Evolutionary conservation across 2,329 filamentous ascomycete genomes (phyloP), one percentile per base, ranked within the genome.

Genomic region (Alternaria atra): DNA sequence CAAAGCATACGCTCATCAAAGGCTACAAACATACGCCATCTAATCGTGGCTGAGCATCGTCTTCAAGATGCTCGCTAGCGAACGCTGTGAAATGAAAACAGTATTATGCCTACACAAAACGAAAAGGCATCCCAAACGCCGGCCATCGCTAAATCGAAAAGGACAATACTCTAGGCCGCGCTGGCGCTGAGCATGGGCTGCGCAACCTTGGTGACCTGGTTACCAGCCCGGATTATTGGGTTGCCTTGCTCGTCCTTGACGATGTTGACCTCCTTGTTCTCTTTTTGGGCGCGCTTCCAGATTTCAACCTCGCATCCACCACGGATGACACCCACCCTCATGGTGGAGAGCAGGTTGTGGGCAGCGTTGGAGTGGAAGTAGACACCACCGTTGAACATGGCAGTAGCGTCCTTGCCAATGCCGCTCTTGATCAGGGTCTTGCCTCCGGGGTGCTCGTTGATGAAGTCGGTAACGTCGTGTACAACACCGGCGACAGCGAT

Each of bases 181-280:
- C 93, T 93, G 61, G 94, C 94, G 71, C 89, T 94, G 65, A 90
- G 88, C 56, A 92, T 87, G 44, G 94, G 93, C 78, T 93, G 89
- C 20, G 89, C 83, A 52, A 96, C 87, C 81, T 92, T 93, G 70
- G 94, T 97, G 61, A 92, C 87, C 82, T 97, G 94, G 72, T 88
- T 85, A 55, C 93, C 93, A 67, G 94, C 93, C 66, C 94, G 90
- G 74, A 96, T 87, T 70, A 97, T 93, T 66, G 91, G 89, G 79
- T 92, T 87, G 52, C 93, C 94, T 55, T 88, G 84, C 15, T 89
- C 91, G 77, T 97, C 94, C 78, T 92, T 93, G 78, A 92, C 87
- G 68, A 91, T 89, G 60, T 89, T 88, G 59, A 91, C 86, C 71
- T 94, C 91, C 84, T 94, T 94, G 84, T 79, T 79, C 66, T 79